Evolutionary conservation across 768 basidiomycete species (phyloP).

Genomic region (Myochromella boudieri): DNA sequence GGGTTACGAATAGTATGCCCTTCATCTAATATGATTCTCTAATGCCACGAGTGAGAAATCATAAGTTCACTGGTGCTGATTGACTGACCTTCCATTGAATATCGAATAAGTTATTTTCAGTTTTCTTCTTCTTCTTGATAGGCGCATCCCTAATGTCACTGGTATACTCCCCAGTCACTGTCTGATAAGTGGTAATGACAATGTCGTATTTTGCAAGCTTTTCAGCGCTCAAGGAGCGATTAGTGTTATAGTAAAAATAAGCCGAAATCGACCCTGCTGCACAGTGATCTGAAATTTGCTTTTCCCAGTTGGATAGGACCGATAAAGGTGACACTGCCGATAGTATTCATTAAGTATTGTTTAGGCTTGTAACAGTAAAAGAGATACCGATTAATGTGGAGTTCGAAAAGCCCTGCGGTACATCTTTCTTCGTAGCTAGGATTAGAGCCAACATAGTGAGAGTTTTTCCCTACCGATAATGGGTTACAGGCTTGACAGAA

Average conservation of each 20-base stretch:
- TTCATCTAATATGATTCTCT: conserved; percentile 86
- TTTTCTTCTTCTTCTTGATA: conserved; percentile 63
- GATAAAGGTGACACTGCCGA: conserved; percentile 75
- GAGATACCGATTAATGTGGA: conserved; percentile 76
- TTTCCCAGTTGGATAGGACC: conserved; percentile 86
- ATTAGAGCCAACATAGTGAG: conserved; percentile 84
- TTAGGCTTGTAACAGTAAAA: neutral
- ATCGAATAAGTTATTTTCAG: conserved; percentile 55
- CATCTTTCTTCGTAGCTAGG: conserved; percentile 71
- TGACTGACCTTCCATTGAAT: conserved; percentile 77
- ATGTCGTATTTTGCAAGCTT: conserved; percentile 71
- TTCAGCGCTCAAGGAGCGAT: conserved; percentile 55
- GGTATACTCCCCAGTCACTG: conserved; percentile 57
- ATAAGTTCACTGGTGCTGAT: neutral
- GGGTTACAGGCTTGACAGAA: conserved; percentile 1
- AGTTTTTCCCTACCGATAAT: conserved; percentile 72
- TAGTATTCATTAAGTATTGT: neutral
- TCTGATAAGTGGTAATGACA: conserved; percentile 84
- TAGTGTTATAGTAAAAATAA: conserved; percentile 72
- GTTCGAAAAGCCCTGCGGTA: conserved; percentile 53
- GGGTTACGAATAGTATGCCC: conserved; percentile 88
- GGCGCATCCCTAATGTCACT: conserved; percentile 26
- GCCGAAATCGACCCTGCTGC: conserved; percentile 46
- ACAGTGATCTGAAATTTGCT: conserved; percentile 78
- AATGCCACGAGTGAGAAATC: neutral